Evolutionary conservation across 2,329 filamentous ascomycete species (phyloP), one percentile per base, ranked within the genome.

Genomic region (Xylaria sp.): DNA sequence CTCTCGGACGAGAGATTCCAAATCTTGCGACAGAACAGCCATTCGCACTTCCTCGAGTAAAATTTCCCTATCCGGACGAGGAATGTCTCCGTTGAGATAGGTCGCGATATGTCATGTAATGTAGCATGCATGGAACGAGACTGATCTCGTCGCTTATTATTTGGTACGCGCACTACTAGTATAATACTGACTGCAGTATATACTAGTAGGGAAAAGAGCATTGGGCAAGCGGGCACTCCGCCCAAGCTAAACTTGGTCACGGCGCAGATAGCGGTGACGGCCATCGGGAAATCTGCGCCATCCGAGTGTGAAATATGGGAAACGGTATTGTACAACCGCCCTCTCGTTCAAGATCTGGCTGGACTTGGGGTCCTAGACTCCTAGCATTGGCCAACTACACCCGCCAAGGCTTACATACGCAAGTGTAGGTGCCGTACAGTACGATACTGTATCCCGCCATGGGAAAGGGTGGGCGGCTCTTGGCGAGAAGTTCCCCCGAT

Each of bases 401-500:
- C 12, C 43, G 13, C 23, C 36, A 28, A 28, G 20, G 10, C 23
- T 18, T 33, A 28, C 48, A 31, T 63, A 39, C 41, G 9, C 36
- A 39, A 25, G 33, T 18, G 12, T n/a, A 56, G 36, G 31, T 18
- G 31, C 28, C 41, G n/a, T 46, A 54, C 20, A 51, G 49, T 41
- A 39, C 8, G 20, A 39, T 31, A 43, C 31, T 4, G 56, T 28
- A 57, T 56, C 64, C 46, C 48, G 31, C 49, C 13, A 52, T 33
- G 8, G 36, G 39, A 59, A 43, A 49, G 23, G 31, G 52, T 49
- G 43, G 48, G 41, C 25, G 43, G 60, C 46, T 62, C 67, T 70
- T 71, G 61, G 66, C 64, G 41, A 56, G 64, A 67, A 71, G 70
- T 71, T 71, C 70, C 70, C 70, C 70, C 70, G 70, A 63, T 71